Evolutionary conservation across 2,329 filamentous ascomycete species (phyloP).

Genomic region (Fusarium sambucinum): DNA sequence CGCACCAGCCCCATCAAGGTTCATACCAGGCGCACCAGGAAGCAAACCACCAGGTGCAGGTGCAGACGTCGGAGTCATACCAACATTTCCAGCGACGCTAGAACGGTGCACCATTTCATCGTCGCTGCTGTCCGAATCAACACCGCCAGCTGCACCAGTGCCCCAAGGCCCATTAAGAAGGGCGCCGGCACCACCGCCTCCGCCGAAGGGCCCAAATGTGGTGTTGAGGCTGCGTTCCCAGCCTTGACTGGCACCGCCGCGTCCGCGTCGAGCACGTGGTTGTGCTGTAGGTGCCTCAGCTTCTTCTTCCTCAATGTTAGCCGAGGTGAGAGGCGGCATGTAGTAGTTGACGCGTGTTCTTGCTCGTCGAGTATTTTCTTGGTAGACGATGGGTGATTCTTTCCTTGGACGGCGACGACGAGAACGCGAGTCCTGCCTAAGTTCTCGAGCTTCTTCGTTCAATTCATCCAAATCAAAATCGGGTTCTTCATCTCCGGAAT

Average conservation of each 20-base stretch:
- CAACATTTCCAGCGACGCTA: conserved; percentile 68
- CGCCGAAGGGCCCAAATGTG: conserved; percentile 92
- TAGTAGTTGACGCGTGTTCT: conserved; percentile 82
- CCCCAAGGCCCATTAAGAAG: conserved; percentile 81
- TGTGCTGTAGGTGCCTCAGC: conserved; percentile 76
- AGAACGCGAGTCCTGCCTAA: conserved; percentile 66
- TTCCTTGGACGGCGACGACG: conserved; percentile 66
- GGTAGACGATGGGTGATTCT: conserved; percentile 68
- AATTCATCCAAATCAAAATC: conserved; percentile 73
- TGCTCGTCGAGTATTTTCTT: conserved; percentile 66
- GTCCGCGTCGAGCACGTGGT: conserved; percentile 74
- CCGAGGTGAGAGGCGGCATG: conserved; percentile 75
- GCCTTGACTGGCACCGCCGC: conserved; percentile 66
- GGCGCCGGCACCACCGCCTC: conserved; percentile 78
- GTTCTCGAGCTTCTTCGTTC: conserved; percentile 73
- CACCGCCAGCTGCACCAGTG: conserved; percentile 78
- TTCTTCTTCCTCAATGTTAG: conserved; percentile 78
- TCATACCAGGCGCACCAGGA: conserved; percentile 55
- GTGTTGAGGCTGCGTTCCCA: conserved; percentile 89
- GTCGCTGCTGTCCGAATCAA: conserved; percentile 96
- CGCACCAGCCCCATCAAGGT: conserved; percentile 60
- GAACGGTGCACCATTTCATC: conserved; percentile 82
- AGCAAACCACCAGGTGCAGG: conserved; percentile 62
- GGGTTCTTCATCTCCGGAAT: conserved; percentile 69
- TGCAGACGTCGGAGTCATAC: conserved; percentile 68